phyloP scores from a whole-genome alignment of 768 basidiomycete genomes.

The Tubosaeta sp. region DNA sequence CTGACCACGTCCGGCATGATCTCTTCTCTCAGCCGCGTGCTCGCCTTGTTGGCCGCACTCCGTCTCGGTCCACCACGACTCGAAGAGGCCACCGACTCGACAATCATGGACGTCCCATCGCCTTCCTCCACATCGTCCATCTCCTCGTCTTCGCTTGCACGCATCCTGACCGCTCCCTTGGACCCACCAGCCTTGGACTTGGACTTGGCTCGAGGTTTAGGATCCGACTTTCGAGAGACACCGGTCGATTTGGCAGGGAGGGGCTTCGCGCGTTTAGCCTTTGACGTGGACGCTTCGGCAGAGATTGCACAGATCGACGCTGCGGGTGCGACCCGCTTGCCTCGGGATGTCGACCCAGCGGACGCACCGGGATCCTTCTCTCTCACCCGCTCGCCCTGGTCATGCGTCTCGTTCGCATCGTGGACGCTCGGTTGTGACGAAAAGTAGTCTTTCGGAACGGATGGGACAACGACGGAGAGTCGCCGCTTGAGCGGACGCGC shows the following conservation, averaged over 20 bases:
- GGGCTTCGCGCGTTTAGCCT: constrained; percentile 15
- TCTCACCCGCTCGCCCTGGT: not conserved
- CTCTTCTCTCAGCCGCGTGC: constrained; percentile 39
- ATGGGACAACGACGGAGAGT: constrained; percentile 28
- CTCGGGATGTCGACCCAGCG: not conserved
- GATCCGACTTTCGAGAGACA: constrained; percentile 2
- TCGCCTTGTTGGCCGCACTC: constrained; percentile 52
- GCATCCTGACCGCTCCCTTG: not conserved
- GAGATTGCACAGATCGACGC: constrained; percentile 20
- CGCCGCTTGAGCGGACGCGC: constrained; percentile 15
- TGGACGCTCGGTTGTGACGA: not conserved
- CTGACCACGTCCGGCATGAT: constrained; percentile 76
- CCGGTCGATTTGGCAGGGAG: constrained; percentile 12
- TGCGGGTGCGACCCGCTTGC: constrained; percentile 13
- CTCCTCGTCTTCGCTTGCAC: not conserved
- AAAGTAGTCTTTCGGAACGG: constrained; percentile 16
- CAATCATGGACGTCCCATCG: constrained; percentile 6
- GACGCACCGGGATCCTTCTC: not conserved
- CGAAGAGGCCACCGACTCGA: constrained; percentile 11
- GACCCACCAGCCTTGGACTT: not conserved
- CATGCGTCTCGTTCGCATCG: not conserved
- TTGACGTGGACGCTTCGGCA: constrained; percentile 20
- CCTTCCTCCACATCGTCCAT: not conserved
- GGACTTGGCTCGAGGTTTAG: not conserved
- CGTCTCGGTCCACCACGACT: constrained; percentile 34